These are phyloP conservation scores for Hanseniaspora guilliermondii DNA, from an alignment of 805 yeast species.

Conservation along the genomic window DNA sequence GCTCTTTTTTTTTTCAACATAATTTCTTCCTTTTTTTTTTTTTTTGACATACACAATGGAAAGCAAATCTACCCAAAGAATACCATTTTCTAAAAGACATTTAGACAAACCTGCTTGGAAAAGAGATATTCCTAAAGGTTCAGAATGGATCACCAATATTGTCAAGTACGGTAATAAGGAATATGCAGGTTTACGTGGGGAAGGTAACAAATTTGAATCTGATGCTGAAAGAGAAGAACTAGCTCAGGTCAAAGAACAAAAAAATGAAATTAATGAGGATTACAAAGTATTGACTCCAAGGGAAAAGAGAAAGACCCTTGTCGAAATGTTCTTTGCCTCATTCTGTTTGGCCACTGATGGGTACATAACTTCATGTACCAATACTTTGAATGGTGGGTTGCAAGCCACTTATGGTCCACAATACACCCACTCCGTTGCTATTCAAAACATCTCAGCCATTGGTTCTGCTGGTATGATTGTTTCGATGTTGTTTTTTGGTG, in stretches of 20 bases:
- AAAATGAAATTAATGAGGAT: not conserved
- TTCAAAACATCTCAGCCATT: slow-evolving; percentile 69
- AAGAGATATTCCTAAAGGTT: slow-evolving; percentile 11
- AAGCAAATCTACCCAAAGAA: not conserved
- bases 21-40: not conserved
- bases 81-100: slow-evolving; percentile 11
- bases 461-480: slow-evolving; percentile 87
- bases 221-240: slow-evolving; percentile 3
- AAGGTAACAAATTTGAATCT: not conserved
- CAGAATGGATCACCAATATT: slow-evolving; percentile 5
- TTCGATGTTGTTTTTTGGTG: slow-evolving; percentile 75
- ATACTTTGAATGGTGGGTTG: slow-evolving; percentile 64
- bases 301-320: slow-evolving; percentile 6
- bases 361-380: slow-evolving; percentile 73
- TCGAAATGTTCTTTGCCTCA: slow-evolving; percentile 13
- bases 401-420: slow-evolving; percentile 49
- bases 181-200: not conserved
- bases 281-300: not conserved
- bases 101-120: slow-evolving; percentile 1
- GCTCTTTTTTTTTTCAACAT: no score
- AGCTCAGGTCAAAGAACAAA: not conserved
- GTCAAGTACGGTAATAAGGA: slow-evolving; percentile 8
- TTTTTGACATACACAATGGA: not conserved
- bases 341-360: slow-evolving; percentile 76
- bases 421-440: slow-evolving; percentile 53